Conservation (phyloP, 441 rosid species). For the Syzygium syzygioides region DNA sequence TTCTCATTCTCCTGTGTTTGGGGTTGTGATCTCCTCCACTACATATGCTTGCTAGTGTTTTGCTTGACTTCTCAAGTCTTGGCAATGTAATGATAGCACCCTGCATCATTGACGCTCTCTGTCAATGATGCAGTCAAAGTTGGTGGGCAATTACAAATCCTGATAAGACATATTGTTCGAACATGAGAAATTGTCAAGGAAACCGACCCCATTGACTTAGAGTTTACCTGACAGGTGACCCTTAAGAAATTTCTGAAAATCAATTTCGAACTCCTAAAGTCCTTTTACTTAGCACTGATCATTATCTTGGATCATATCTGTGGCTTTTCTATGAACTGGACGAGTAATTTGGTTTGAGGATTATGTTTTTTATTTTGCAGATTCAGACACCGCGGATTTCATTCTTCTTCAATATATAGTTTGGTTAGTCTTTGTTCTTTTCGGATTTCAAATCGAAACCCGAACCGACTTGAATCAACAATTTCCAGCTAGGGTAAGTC, state of each 20-base stretch:
- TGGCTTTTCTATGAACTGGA: neutral
- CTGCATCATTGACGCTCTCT: neutral
- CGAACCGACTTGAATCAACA: rapidly evolving
- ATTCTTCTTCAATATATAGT: neutral
- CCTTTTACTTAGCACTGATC: neutral
- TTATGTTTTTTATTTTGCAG: neutral
- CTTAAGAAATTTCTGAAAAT: neutral
- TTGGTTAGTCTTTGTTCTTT: neutral
- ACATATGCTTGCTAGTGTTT: neutral
- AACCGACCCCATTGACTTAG: rapidly evolving
- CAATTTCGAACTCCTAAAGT: neutral
- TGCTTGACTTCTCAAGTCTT: neutral
- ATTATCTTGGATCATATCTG: rapidly evolving
- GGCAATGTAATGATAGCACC: neutral
- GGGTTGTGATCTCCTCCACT: neutral
- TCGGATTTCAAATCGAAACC: neutral
- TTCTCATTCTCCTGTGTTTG: neutral
- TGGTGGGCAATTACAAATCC: neutral
- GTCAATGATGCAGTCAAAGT: neutral
- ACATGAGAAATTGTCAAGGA: neutral
- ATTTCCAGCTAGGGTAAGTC: neutral
- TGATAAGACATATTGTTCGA: neutral
- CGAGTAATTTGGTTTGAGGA: neutral
- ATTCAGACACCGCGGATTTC: rapidly evolving
- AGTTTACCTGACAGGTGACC: neutral